A percentile compares a stretch with the other conserved stretches of the same genome.
These are phyloP conservation scores for Scalesia atractyloides DNA, from an alignment of 129 eudicot genomes.

Conservation along the genomic window DNA sequence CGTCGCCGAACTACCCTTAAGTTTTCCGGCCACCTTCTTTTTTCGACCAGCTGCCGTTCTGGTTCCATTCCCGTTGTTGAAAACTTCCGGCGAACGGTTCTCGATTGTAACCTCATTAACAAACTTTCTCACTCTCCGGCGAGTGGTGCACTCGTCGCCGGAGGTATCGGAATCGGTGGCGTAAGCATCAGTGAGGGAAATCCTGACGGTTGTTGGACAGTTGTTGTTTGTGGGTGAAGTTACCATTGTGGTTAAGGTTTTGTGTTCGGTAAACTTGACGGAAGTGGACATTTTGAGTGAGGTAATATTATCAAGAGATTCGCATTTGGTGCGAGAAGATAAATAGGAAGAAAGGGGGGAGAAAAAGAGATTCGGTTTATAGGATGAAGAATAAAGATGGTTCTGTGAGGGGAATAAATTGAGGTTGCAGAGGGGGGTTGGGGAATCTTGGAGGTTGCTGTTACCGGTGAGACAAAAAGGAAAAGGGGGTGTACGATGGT, in stretches of 20 bases:
- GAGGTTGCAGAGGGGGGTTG: slow-evolving; percentile 22
- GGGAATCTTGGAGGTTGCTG: slow-evolving; percentile 11
- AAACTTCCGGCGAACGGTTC: slow-evolving; percentile 21
- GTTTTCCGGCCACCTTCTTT: slow-evolving; percentile 29
- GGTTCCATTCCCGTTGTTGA: background rate
- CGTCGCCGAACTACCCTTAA: slow-evolving; percentile 19
- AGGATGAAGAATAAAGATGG: slow-evolving; percentile 22
- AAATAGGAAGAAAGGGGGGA: background rate
- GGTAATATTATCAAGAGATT: slow-evolving; percentile 27
- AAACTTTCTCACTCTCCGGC: slow-evolving; percentile 58
- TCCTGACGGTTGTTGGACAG: slow-evolving; percentile 47
- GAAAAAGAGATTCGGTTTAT: slow-evolving; percentile 36
- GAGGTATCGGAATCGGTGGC: slow-evolving; percentile 96
- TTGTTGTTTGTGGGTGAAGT: background rate
- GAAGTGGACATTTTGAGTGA: slow-evolving; percentile 29
- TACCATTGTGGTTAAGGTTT: slow-evolving; percentile 41
- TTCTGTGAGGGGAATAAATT: slow-evolving; percentile 5
- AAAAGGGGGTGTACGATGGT: background rate
- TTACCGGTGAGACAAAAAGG: slow-evolving; percentile 23
- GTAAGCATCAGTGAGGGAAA: slow-evolving; percentile 77
- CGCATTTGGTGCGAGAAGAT: slow-evolving; percentile 31
- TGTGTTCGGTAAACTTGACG: slow-evolving; percentile 64
- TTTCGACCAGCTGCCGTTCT: slow-evolving; percentile 24
- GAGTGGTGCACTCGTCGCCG: slow-evolving; percentile 41
- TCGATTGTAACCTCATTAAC: slow-evolving; percentile 67